phyloP scores from a whole-genome alignment of 805 yeast species.

The Metschnikowia lachancei region DNA sequence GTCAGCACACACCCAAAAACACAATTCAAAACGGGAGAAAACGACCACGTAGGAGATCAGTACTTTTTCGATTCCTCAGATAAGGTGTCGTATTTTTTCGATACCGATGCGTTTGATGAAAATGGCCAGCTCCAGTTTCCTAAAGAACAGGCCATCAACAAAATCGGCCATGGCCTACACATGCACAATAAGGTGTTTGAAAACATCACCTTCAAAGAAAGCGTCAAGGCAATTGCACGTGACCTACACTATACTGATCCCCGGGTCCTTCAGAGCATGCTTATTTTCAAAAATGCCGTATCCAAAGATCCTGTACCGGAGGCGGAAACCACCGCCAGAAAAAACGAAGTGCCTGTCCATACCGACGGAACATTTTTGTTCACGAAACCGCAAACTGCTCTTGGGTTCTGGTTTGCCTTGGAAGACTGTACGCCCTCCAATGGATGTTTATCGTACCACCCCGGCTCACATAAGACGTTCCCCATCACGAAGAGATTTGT shows the following conservation, averaged over 20 bases:
- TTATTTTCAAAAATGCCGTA: slow-evolving; percentile 70
- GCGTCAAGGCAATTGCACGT: slow-evolving; percentile 50
- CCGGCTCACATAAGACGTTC: slow-evolving; percentile 64
- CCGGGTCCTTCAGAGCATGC: slow-evolving; percentile 72
- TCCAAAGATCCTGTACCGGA: slow-evolving; percentile 5
- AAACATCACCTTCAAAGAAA: slow-evolving; percentile 48
- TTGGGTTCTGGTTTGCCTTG: slow-evolving; percentile 81
- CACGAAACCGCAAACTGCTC: slow-evolving; percentile 66
- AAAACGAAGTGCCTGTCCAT: slow-evolving; percentile 69
- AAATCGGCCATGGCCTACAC: slow-evolving; percentile 79
- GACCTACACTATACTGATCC: slow-evolving; percentile 60
- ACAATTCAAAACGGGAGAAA: slow-evolving; percentile 59
- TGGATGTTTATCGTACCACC: slow-evolving; percentile 67
- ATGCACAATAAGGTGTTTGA: slow-evolving; percentile 49
- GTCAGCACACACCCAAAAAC: slow-evolving; percentile 62
- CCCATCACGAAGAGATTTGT: slow-evolving; percentile 64
- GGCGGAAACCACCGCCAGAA: slow-evolving; percentile 24
- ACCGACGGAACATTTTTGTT: slow-evolving; percentile 72
- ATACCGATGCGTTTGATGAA: slow-evolving; percentile 61
- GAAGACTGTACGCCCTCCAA: slow-evolving; percentile 66
- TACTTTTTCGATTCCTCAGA: slow-evolving; percentile 70
- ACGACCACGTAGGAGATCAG: slow-evolving; percentile 67
- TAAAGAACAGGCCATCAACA: slow-evolving; percentile 60
- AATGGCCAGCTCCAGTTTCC: slow-evolving; percentile 52
- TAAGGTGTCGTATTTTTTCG: slow-evolving; percentile 67